Evolutionary conservation across 208 protist genomes (phyloP).

Genomic region (Wallacemonas sp.): DNA sequence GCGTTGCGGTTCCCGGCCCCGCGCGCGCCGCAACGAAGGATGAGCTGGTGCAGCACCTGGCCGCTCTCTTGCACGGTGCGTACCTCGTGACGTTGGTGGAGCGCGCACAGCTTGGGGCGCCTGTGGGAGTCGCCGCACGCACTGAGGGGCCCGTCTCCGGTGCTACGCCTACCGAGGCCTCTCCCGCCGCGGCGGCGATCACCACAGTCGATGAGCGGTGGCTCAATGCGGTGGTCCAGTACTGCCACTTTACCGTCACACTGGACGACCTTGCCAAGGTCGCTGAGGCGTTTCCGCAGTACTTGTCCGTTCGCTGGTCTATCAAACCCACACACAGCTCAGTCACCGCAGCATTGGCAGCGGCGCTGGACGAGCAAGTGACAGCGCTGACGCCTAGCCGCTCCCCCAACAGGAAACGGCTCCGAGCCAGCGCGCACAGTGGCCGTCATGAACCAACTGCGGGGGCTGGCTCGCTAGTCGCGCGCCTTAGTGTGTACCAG

Average conservation of each 20-base stretch:
- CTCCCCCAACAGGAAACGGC: not conserved
- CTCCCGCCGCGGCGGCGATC: not conserved
- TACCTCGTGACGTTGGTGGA: conserved; percentile 68
- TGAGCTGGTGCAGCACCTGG: conserved; percentile 29
- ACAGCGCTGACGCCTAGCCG: not conserved
- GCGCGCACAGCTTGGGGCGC: conserved; percentile 59
- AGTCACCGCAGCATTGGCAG: not conserved
- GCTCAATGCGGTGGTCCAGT: conserved; percentile 55
- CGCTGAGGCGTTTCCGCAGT: conserved; percentile 47
- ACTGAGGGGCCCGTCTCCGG: not conserved
- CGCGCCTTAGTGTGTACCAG: not conserved
- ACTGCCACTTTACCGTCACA: conserved; percentile 48
- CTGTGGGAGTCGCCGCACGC: not conserved
- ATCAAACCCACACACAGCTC: not conserved
- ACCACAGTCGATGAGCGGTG: conserved; percentile 40
- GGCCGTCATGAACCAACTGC: not conserved
- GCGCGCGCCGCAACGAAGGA: not conserved
- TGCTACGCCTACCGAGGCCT: too few relatives aligned
- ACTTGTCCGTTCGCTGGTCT: conserved; percentile 38
- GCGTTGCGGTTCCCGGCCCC: not conserved
- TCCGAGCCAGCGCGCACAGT: not conserved
- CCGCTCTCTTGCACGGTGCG: conserved; percentile 56
- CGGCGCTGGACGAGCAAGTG: not conserved
- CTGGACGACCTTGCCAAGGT: conserved; percentile 66
- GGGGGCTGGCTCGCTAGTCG: not conserved